Conservation (phyloP, 257 asterid genomes). For the Primulina tabacum region DNA sequence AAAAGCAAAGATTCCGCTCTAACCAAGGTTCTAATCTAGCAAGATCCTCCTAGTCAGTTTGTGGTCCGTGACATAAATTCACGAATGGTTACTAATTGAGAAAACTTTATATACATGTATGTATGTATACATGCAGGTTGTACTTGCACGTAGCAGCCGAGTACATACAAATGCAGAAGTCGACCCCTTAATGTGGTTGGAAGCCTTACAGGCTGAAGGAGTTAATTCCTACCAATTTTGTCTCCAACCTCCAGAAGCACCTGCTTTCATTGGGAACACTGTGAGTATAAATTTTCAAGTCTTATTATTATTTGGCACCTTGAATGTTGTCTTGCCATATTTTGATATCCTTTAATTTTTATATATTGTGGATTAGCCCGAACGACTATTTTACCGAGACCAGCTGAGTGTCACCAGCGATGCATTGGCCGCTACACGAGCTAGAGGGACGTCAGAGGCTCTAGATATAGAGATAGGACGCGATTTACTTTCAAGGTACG, state of each 20-base stretch:
- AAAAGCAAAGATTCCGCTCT: constrained; percentile 48
- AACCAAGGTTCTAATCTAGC: constrained; percentile 50
- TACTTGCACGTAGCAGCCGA: constrained; percentile 95
- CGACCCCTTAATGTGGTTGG: constrained; percentile 77
- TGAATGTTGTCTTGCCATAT: constrained; percentile 2
- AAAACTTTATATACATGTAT: no score
- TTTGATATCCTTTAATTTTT: constrained; percentile 17
- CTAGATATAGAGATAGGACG: constrained; percentile 77
- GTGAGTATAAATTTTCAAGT: constrained; percentile 41
- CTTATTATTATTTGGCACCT: background rate
- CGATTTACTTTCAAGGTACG: constrained; percentile 87
- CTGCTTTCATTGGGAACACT: constrained; percentile 96
- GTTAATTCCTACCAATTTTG: constrained; percentile 80
- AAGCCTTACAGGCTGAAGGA: constrained; percentile 74
- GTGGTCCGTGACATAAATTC: background rate
- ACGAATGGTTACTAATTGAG: background rate
- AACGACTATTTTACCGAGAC: constrained; percentile 78
- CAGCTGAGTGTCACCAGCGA: constrained; percentile 73
- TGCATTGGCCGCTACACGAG: constrained; percentile 96
- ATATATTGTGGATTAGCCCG: constrained; percentile 57
- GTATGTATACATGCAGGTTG: constrained; percentile 50
- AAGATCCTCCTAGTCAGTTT: background rate
- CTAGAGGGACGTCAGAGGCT: constrained; percentile 74
- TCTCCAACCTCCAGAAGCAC: constrained; percentile 84
- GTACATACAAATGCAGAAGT: constrained; percentile 63